A percentile compares a stretch with the other conserved stretches of the same genome.
phyloP scores from a whole-genome alignment of 345 rosid species.

The Cardiospermum halicacabum region DNA sequence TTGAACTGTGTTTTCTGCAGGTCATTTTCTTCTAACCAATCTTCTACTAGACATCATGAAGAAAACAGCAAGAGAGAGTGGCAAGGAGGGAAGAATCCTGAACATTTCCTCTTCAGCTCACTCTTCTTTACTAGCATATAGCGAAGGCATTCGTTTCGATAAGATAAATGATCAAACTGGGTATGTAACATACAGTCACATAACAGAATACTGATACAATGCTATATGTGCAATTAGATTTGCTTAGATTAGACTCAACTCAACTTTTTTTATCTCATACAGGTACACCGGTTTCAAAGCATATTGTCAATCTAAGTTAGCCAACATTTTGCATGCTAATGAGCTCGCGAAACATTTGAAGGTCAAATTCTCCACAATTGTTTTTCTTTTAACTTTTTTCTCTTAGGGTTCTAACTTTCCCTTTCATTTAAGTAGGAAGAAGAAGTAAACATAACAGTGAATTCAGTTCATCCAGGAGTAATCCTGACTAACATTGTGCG shows the following conservation, averaged over 20 bases:
- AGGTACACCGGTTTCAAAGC: slow-evolving; percentile 49
- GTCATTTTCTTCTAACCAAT: slow-evolving; percentile 49
- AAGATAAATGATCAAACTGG: slow-evolving; percentile 39
- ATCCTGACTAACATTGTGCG: slow-evolving; percentile 59
- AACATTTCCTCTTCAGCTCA: slow-evolving; percentile 37
- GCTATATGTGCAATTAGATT: slow-evolving; percentile 6
- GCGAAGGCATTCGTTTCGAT: slow-evolving; percentile 41
- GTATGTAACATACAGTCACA: slow-evolving; percentile 25
- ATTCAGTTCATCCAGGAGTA: slow-evolving; percentile 76
- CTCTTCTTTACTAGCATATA: slow-evolving; percentile 27
- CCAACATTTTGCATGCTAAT: slow-evolving; percentile 72
- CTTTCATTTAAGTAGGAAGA: too few species aligned
- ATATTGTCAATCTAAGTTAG: slow-evolving; percentile 77
- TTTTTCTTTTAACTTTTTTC: slow-evolving; percentile 24
- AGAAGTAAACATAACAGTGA: slow-evolving; percentile 50
- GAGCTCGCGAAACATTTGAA: slow-evolving; percentile 71
- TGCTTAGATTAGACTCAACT: too few species aligned
- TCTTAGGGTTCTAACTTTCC: too few species aligned
- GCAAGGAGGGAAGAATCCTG: slow-evolving; percentile 45
- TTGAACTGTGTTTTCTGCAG: slow-evolving; percentile 23
- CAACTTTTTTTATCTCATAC: slow-evolving; percentile 8
- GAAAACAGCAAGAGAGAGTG: slow-evolving; percentile 31
- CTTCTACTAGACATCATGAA: slow-evolving; percentile 46
- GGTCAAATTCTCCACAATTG: slow-evolving; percentile 29
- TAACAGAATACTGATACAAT: background rate